phyloP scores from a whole-genome alignment of 805 yeast genomes.

The Teunomyces barrocoloradensis region DNA sequence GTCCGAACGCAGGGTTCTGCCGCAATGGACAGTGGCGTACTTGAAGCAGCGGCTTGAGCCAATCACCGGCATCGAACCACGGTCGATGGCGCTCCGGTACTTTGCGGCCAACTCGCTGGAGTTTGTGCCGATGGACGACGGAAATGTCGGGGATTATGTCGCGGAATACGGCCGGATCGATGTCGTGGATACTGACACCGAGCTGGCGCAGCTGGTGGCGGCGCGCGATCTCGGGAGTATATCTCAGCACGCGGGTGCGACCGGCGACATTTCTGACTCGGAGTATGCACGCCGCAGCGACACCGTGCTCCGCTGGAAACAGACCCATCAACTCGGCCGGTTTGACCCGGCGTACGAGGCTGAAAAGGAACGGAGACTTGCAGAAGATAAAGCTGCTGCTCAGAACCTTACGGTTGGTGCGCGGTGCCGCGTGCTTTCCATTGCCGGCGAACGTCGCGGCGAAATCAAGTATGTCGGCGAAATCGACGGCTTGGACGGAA shows the following conservation, averaged over 20 bases:
- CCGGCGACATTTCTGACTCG: conserved; percentile 45
- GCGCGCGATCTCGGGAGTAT: too few relatives aligned
- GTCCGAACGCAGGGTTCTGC: conserved; percentile 65
- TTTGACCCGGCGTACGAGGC: conserved; percentile 53
- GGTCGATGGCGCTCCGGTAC: conserved; percentile 48
- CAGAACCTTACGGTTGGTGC: conserved; percentile 42
- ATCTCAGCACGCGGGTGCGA: not conserved
- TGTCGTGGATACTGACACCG: conserved; percentile 56
- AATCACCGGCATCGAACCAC: conserved; percentile 72
- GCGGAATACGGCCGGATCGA: conserved; percentile 49
- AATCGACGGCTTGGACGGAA: conserved; percentile 54
- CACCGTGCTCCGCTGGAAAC: conserved; percentile 78
- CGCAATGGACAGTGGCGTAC: conserved; percentile 55
- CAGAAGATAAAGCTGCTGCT: conserved; percentile 26
- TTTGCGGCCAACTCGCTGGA: conserved; percentile 43
- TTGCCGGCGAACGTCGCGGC: conserved; percentile 61
- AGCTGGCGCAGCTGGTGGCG: conserved; percentile 29
- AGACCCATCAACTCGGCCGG: conserved; percentile 63
- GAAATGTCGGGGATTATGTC: conserved; percentile 16
- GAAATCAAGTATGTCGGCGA: conserved; percentile 67
- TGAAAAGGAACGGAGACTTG: conserved; percentile 26
- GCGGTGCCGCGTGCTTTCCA: conserved; percentile 51
- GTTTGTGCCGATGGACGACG: conserved; percentile 9
- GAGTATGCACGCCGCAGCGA: conserved; percentile 60
- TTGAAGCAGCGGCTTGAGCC: conserved; percentile 57